Evolutionary conservation across 768 basidiomycete species (phyloP).

Genomic region (Suillus clintonianus): DNA sequence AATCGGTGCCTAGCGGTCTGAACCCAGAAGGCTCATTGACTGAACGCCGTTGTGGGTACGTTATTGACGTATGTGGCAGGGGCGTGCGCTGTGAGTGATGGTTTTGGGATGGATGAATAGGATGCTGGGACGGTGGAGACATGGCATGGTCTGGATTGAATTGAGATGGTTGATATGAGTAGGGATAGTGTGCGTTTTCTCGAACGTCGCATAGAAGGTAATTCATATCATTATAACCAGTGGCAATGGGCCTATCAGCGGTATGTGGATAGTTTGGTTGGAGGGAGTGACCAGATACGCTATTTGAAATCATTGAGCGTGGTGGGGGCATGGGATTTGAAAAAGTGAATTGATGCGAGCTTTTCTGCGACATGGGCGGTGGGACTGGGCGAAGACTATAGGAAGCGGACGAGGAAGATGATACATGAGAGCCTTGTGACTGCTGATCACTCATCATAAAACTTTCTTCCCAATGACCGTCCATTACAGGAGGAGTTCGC

Average conservation of each 20-base stretch:
- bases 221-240: conserved; percentile 47
- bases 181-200: conserved; percentile 51
- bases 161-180: conserved; percentile 48
- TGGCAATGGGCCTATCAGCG: conserved; percentile 50
- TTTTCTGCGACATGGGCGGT: conserved; percentile 46
- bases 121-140: conserved; percentile 43
- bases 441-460: conserved; percentile 53
- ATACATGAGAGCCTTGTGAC: conserved; percentile 32
- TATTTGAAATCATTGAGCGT: conserved; percentile 43
- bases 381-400: conserved; percentile 49
- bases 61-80: conserved; percentile 44
- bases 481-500: conserved; percentile 49
- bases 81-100: conserved; percentile 37
- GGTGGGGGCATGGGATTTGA: conserved; percentile 41
- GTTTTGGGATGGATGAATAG: conserved; percentile 36
- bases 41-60: conserved; percentile 59
- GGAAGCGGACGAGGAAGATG: conserved; percentile 41
- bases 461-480: conserved; percentile 58
- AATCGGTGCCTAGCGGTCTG: conserved; percentile 47
- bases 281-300: conserved; percentile 38
- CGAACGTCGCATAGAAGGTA: conserved; percentile 50
- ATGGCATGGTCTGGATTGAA: conserved; percentile 46
- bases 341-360: conserved; percentile 46
- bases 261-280: conserved; percentile 48
- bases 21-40: conserved; percentile 59